Evolutionary conservation across 805 yeast genomes (phyloP), one percentile per base, ranked within the genome.

Genomic region (Saturnispora dispora): DNA sequence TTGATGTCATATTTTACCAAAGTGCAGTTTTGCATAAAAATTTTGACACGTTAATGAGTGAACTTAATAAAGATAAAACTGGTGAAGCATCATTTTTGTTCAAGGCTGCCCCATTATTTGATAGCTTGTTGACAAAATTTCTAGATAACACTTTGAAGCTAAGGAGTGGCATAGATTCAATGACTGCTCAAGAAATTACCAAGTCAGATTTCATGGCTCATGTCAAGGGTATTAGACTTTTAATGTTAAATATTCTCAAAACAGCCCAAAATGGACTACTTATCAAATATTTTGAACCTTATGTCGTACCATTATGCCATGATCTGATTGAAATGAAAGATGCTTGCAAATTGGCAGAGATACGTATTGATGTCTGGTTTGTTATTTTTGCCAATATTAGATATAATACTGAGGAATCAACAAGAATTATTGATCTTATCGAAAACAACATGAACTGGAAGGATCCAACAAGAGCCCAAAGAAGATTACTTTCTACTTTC

Each of bases 301-400:
- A 77, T 48, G 73, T 89, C 28, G 65, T 88, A 1, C 96, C 96
- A 27, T 82, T 86, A 55, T 68, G 88, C 52, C 70, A 87, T 60
- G 71, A 75, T 17, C 67, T 88, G 45, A 78, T 81, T 48, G 76
- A 74, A 44, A 76, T 85, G 71, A 81, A 87, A 53, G 97, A 91
- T 55, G 87, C 87, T 13, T 85, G 95, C 57, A 87, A 85, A 57
- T 65, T 85, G 52, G 83, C 83, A 0, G 75, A 75, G 32, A 65
- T 85, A 10, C 73, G 74, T 39, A 85, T 91, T 0, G 71, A 77
- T 2, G 59, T 66, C 7, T 57, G 78, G 22, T 73, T 78, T 55
- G 63, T 70, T 17, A 62, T 68, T 28, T 62, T 84, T 4, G 78
- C 83, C 0, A 68, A 73, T 25, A 60, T 79, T 32, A 71, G 80